Evolutionary conservation across 2,329 filamentous ascomycete genomes (phyloP).

Genomic region (Laburnicola sp.): DNA sequence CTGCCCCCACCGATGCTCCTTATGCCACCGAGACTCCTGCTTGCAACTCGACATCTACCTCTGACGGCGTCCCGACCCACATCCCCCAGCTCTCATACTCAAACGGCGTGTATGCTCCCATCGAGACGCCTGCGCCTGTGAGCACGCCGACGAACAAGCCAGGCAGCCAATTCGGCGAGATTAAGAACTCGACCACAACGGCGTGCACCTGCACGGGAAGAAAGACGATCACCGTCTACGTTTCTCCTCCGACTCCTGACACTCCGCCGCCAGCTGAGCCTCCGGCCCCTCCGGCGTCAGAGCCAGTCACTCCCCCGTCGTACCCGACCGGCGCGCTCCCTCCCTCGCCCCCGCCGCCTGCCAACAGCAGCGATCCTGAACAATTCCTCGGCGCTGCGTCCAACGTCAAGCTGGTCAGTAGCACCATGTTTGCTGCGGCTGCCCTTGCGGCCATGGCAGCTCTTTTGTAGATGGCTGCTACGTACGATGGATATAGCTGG

Average conservation of each 20-base stretch:
- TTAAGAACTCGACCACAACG: slow-evolving; percentile 11
- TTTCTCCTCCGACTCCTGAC: slow-evolving; percentile 14
- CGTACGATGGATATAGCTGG: slow-evolving; percentile 8
- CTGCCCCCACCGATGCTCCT: not conserved
- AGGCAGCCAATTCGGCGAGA: slow-evolving; percentile 16
- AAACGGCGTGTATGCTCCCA: not conserved
- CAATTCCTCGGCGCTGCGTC: slow-evolving; percentile 32
- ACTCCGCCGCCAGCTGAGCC: slow-evolving; percentile 13
- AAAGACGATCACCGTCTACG: slow-evolving; percentile 28
- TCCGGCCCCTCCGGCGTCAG: slow-evolving; percentile 4
- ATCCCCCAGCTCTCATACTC: slow-evolving; percentile 6
- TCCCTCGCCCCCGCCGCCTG: slow-evolving; percentile 16
- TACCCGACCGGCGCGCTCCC: slow-evolving; percentile 2
- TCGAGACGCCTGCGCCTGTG: slow-evolving; percentile 2
- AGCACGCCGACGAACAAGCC: slow-evolving; percentile 17
- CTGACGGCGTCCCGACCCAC: slow-evolving; percentile 7
- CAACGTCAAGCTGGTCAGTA: slow-evolving; percentile 17
- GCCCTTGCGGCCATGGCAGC: slow-evolving; percentile 23
- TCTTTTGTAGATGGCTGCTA: slow-evolving; percentile 24
- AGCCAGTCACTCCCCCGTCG: not conserved
- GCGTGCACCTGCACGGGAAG: slow-evolving; percentile 22
- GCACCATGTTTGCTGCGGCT: slow-evolving; percentile 25
- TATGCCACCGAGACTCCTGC: slow-evolving; percentile 10
- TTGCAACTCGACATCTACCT: slow-evolving; percentile 2
- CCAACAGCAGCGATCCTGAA: slow-evolving; percentile 24